These are phyloP conservation scores for Yarrowia deformans DNA, from an alignment of 805 yeast species.

Conservation along the genomic window DNA sequence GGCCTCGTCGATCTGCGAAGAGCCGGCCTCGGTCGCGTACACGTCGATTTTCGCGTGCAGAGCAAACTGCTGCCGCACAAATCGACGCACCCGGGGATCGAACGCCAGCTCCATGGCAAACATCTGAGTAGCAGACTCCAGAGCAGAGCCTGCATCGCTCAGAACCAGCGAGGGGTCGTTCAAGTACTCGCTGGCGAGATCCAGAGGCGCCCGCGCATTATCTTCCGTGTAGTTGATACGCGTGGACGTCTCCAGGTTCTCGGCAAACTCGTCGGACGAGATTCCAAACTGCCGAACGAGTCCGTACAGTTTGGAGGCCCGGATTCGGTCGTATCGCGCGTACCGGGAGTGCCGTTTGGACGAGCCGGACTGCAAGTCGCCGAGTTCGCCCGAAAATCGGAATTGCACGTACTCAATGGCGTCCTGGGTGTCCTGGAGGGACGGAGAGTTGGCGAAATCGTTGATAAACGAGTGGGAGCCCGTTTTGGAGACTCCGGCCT, in stretches of 20 bases:
- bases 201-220: conserved; percentile 65
- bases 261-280: conserved; percentile 80
- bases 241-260: conserved; percentile 72
- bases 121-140: conserved; percentile 75
- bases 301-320: conserved; percentile 66
- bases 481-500: conserved; percentile 47
- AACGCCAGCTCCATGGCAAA: conserved; percentile 81
- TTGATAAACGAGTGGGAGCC: conserved; percentile 60
- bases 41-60: conserved; percentile 71
- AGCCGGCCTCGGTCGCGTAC: conserved; percentile 82
- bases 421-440: conserved; percentile 86
- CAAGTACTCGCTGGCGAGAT: conserved; percentile 56
- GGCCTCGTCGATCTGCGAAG: conserved; percentile 74
- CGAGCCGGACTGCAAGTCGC: conserved; percentile 50
- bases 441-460: conserved; percentile 64
- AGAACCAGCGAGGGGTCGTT: conserved; percentile 43
- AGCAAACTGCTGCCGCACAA: conserved; percentile 65
- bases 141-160: conserved; percentile 55
- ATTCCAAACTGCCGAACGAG: conserved; percentile 77
- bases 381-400: conserved; percentile 65
- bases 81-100: conserved; percentile 79
- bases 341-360: conserved; percentile 53
- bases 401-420: conserved; percentile 82
- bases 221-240: conserved; percentile 79
- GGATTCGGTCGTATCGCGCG: conserved; percentile 57